Percentiles rank a stretch among this genome's conserved stretches.
Conservation (phyloP, 1,284 basidiomycete species). For the Ceratobasidium sp. region DNA sequence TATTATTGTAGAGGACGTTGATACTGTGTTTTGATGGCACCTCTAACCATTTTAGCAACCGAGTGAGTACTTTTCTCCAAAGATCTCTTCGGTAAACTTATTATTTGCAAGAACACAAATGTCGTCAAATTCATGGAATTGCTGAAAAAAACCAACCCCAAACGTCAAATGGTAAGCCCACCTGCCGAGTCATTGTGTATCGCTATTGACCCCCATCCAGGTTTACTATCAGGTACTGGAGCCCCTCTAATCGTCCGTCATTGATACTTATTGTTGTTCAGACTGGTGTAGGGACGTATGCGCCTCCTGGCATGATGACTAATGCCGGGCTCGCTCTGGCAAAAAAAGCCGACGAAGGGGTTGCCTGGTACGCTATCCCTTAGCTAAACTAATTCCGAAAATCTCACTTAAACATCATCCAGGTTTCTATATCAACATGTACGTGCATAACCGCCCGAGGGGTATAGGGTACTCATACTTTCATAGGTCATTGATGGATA, state of each 20-base stretch:
- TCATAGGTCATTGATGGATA: constrained; percentile 47
- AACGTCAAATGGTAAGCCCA: constrained; percentile 38
- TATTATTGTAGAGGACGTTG: constrained; percentile 21
- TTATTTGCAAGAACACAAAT: constrained; percentile 10
- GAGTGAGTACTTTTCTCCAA: not conserved
- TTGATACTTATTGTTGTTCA: too few relatives aligned
- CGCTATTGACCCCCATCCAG: not conserved
- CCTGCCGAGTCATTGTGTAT: too few relatives aligned
- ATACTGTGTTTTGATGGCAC: constrained; percentile 51
- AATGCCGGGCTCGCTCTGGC: not conserved
- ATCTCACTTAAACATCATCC: constrained; percentile 5
- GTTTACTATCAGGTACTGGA: constrained; percentile 9
- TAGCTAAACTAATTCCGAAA: not conserved
- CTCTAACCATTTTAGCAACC: constrained; percentile 45
- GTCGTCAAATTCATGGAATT: constrained; percentile 42
- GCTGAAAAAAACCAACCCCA: constrained; percentile 44
- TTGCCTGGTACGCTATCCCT: too few relatives aligned
- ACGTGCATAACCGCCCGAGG: not conserved
- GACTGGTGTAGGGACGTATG: constrained; percentile 46
- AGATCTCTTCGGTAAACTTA: not conserved
- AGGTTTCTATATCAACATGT: constrained; percentile 10
- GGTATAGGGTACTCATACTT: not conserved
- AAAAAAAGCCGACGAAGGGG: constrained; percentile 21
- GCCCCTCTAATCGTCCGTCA: too few relatives aligned
- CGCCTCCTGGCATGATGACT: not conserved